A percentile compares a stretch with the other conserved stretches of the same genome.
These are phyloP conservation scores for Alternaria postmessia DNA, from an alignment of 2,329 filamentous ascomycete genomes.

Conservation along the genomic window DNA sequence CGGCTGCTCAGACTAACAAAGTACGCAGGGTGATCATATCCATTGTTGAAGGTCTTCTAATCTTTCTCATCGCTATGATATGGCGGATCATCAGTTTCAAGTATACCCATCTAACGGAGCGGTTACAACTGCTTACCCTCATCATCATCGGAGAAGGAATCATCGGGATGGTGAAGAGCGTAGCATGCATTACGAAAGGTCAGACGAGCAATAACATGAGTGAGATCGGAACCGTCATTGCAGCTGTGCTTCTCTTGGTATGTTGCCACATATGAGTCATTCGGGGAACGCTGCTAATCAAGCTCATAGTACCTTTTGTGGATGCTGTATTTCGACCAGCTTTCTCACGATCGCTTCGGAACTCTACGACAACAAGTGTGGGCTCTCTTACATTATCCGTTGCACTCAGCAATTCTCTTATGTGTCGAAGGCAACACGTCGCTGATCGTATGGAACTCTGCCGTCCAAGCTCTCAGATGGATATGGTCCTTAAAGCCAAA, in stretches of 20 bases:
- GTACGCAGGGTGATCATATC: slow-evolving; percentile 25
- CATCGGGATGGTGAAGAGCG: slow-evolving; percentile 60
- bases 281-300: too few species aligned
- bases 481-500: slow-evolving; percentile 29
- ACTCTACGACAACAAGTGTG: slow-evolving; percentile 65
- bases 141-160: slow-evolving; percentile 71
- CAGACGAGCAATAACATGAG: slow-evolving; percentile 27
- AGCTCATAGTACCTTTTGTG: slow-evolving; percentile 59
- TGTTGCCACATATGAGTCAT: background rate
- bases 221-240: slow-evolving; percentile 32
- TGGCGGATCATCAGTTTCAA: slow-evolving; percentile 66
- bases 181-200: slow-evolving; percentile 34
- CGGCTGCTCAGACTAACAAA: slow-evolving; percentile 2
- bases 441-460: slow-evolving; percentile 35
- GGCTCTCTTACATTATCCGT: slow-evolving; percentile 65
- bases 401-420: slow-evolving; percentile 67
- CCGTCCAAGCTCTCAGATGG: slow-evolving; percentile 31
- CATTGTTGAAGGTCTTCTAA: slow-evolving; percentile 30
- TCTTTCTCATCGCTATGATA: slow-evolving; percentile 34
- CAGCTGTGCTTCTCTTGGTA: slow-evolving; percentile 29
- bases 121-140: slow-evolving; percentile 67
- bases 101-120: slow-evolving; percentile 66
- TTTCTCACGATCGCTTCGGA: slow-evolving; percentile 56
- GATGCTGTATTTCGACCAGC: slow-evolving; percentile 67
- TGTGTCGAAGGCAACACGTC: slow-evolving; percentile 63